Evolutionary conservation across 805 yeast genomes (phyloP), one percentile per base, ranked within the genome.

Genomic region (Suhomyces vadensis): DNA sequence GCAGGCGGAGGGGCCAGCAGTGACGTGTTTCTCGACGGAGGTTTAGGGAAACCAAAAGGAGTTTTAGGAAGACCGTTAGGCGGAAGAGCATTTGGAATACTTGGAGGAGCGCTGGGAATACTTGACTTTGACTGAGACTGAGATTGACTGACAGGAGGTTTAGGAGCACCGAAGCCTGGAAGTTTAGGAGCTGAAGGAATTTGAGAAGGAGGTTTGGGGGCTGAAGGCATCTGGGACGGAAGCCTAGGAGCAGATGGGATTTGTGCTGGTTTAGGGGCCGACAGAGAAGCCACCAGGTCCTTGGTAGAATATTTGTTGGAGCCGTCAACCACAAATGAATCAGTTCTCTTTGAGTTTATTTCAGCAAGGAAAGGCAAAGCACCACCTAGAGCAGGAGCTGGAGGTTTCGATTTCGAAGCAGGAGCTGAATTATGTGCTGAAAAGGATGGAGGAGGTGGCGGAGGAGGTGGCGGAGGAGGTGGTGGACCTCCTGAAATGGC

Each of bases 281-380:
- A 6, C 9, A 20, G 9, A 14, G 33, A 14, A 17, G n/a, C 19
- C 7, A 20, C 5, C 8, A 20, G 16, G 2, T 29, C 22, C 7
- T 36, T 36, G 3, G 57, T 39, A 6, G 56, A 44, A 22, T 38
- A 37, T 0, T 39, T 46, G 5, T 49, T 38, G 17, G 61, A 46
- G 2, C 61, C 74, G 24, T 67, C 75, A n/a, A 74, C 72, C 27
- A 71, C 77, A 53, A 65, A 65, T 20, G 69, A 52, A 13, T 75
- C 79, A 45, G 72, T 76, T 48, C 82, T 64, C 48, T 73, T 71
- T 25, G 67, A 71, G 52, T 75, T 76, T 42, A 78, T 77, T 47
- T 78, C 76, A 3, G 76, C 72, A 9, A 78, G 60, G 54, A 77
- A 77, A 3, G 82, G 81, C 13, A 76, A 55, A 2, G 41, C 46